phyloP scores from a whole-genome alignment of 306 rosid species.

The Carpinus fangiana region DNA sequence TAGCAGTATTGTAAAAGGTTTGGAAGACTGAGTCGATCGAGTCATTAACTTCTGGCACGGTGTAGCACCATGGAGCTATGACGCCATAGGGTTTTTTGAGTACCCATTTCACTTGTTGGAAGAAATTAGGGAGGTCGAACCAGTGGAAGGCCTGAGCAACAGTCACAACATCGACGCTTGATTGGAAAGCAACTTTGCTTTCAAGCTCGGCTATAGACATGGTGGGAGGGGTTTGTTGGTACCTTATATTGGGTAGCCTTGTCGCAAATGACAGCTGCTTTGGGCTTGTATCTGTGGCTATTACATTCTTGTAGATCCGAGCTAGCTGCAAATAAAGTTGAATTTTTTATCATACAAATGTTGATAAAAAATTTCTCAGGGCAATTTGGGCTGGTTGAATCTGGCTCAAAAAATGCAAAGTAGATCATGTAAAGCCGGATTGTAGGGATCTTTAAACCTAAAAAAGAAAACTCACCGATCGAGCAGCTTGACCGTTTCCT shows the following conservation, averaged over 20 bases:
- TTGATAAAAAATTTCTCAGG: too few species aligned
- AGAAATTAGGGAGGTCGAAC: conserved; percentile 64
- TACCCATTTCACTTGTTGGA: conserved; percentile 47
- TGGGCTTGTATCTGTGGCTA: conserved; percentile 72
- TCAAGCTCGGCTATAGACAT: conserved; percentile 56
- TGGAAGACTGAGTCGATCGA: conserved; percentile 42
- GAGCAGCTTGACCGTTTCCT: conserved; percentile 87
- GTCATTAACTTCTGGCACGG: conserved; percentile 45
- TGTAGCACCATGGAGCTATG: conserved; percentile 76
- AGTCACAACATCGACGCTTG: conserved; percentile 62
- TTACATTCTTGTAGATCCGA: conserved; percentile 52
- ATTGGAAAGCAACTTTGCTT: conserved; percentile 41
- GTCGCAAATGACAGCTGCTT: conserved; percentile 53
- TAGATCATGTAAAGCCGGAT: neutral
- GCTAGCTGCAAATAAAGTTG: conserved; percentile 47
- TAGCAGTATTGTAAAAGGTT: conserved; percentile 20
- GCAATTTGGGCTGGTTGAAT: too few species aligned
- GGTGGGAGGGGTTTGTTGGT: conserved; percentile 49
- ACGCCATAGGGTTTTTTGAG: conserved; percentile 76
- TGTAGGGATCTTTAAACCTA: too few species aligned
- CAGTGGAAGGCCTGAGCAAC: conserved; percentile 80
- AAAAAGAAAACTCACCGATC: conserved; percentile 35
- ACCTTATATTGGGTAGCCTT: conserved; percentile 56
- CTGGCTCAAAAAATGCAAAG: too few species aligned
- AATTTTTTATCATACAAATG: too few species aligned